These are phyloP conservation scores for Somion occarium DNA, from an alignment of 1,284 basidiomycete species.

Conservation along the genomic window DNA sequence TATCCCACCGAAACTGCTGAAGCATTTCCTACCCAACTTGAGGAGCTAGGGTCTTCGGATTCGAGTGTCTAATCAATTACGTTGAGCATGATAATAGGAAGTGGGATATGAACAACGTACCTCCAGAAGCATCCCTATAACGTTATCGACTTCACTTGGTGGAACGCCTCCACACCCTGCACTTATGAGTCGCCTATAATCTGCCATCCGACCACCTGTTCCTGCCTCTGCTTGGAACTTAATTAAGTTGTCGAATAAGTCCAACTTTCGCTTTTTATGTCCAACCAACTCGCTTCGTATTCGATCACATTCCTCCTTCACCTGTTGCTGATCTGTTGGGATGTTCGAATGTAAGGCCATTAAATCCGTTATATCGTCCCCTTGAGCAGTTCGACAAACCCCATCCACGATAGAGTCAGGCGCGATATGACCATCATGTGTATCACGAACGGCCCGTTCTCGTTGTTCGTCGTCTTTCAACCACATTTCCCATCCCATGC, in stretches of 20 bases:
- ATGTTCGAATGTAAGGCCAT: slow-evolving; percentile 50
- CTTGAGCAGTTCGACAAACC: slow-evolving; percentile 31
- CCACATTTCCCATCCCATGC: slow-evolving; percentile 91
- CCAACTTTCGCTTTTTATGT: slow-evolving; percentile 62
- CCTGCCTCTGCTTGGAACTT: slow-evolving; percentile 84
- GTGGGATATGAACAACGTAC: slow-evolving; percentile 36
- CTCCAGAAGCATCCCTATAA: slow-evolving; percentile 80
- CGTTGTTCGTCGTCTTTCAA: slow-evolving; percentile 78
- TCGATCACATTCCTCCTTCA: slow-evolving; percentile 55
- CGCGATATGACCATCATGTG: slow-evolving; percentile 40
- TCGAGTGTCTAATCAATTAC: slow-evolving; percentile 53
- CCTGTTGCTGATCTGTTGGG: slow-evolving; percentile 51
- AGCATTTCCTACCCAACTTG: not conserved
- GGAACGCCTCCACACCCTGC: slow-evolving; percentile 88
- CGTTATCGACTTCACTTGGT: slow-evolving; percentile 78
- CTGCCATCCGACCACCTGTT: slow-evolving; percentile 81
- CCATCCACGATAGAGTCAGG: slow-evolving; percentile 28
- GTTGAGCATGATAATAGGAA: not conserved
- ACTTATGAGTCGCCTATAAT: slow-evolving; percentile 83
- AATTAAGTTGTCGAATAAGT: slow-evolving; percentile 71
- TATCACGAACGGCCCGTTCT: slow-evolving; percentile 60
- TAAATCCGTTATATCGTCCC: slow-evolving; percentile 64
- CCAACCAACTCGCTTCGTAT: slow-evolving; percentile 63
- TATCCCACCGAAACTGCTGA: not conserved
- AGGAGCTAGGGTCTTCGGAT: slow-evolving; percentile 49